Conservation (phyloP, 106 monocot species). For the Dactylorhiza incarnata region DNA sequence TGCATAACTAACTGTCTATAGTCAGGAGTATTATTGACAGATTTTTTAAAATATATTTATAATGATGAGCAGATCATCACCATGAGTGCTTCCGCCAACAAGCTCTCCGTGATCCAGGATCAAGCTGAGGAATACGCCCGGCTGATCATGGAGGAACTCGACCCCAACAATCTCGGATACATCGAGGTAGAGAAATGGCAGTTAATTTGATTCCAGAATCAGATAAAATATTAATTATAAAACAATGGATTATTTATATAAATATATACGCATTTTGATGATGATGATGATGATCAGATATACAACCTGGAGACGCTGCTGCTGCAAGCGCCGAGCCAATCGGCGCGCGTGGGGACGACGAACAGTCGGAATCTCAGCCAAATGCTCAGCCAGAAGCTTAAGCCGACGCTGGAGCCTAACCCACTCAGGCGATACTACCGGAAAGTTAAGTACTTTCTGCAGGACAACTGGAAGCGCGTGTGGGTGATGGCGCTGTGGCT, state of each 20-base stretch:
- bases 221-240: too few relatives aligned
- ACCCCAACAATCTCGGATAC: conserved; percentile 79
- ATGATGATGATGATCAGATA: conserved; percentile 43
- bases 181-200: conserved; percentile 46
- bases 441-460: conserved; percentile 44
- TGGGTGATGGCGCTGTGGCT: conserved; percentile 86
- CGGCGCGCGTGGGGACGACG: conserved; percentile 28
- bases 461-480: conserved; percentile 79
- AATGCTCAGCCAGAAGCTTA: conserved; percentile 81
- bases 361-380: conserved; percentile 86
- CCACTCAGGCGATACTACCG: conserved; percentile 46
- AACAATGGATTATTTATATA: too few relatives aligned
- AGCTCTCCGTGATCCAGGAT: conserved; percentile 78
- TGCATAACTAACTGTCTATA: too few relatives aligned
- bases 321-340: conserved; percentile 60
- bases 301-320: conserved; percentile 87
- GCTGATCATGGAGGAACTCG: conserved; percentile 96
- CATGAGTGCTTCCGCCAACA: conserved; percentile 89
- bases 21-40: too few relatives aligned
- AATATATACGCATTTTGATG: too few relatives aligned
- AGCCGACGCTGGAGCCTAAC: conserved; percentile 66
- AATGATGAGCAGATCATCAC: conserved; percentile 57
- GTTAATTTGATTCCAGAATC: background rate
- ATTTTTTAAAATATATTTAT: too few relatives aligned
- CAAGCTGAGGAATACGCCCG: conserved; percentile 91